Base-by-base conservation (phyloP, 192 early-diverging fungal species). In the Gryganskiella cystojenkinii region DNA sequence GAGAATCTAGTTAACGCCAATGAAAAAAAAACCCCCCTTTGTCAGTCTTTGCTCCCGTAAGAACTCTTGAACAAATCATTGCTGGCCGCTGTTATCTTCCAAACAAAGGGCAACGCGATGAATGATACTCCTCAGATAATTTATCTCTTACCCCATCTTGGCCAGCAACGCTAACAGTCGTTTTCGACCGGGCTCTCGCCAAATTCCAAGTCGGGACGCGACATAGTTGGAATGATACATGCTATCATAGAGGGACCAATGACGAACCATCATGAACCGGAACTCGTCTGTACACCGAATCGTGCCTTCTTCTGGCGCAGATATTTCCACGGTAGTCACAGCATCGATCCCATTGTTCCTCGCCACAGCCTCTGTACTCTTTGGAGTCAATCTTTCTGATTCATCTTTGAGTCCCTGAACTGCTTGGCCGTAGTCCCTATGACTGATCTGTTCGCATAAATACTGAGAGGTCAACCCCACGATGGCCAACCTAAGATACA, bases 161-260 rank as follows among this genome's bases (percentile, higher is more conserved):
- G 94, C 94, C 54, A 98, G 71, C 62, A 97, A 82, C 20, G 95
- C 90, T 19, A 87, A 85, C n/a, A 98, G 80, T 31, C 91, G 82
- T 69, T 90, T 84, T 54, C 93, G 84, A 3, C 97, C 97, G 24
- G 83, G 85, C 61, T 92, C 92, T 24, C 91, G 90, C 97, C 97
- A 98, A 4, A 96, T 90, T 10, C 92, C 96, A 42, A 98, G 80
- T 61, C 91, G 92, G 24, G 92, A 89, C 4, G 91, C 93, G 8
- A 99, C 94, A 62, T 95, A 97, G 11, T 88, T 86, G 47, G 94
- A 96, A 78, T 92, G 91, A 57, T 89, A 92, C 94, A 99, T 90
- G 53, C 92, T 89, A 40, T 92, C 93, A 63, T 91, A 90, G 4
- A 99, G 82, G 46, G 88, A 95, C 97, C 97, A 99, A 67, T 99